Conservation (phyloP, 441 rosid genomes). For the Cnidoscolus chayamansa region DNA sequence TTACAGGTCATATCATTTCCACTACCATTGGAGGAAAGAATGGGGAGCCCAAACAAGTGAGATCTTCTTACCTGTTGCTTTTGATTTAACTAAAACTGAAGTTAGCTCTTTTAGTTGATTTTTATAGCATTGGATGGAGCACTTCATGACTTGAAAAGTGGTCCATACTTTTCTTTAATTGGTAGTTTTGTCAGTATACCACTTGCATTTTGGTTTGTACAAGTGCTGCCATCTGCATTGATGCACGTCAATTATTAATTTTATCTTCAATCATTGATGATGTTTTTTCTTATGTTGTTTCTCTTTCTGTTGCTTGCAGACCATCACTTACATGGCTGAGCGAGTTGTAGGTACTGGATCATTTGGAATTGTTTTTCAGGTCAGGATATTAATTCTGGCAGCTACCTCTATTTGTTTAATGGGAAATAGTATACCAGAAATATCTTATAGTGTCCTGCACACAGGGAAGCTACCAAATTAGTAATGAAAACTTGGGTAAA, state of each 20-base stretch:
- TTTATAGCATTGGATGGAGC: neutral
- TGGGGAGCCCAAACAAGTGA: constrained; percentile 2
- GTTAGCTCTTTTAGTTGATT: neutral
- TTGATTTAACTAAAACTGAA: neutral
- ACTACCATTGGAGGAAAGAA: neutral
- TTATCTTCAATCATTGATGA: too few relatives aligned
- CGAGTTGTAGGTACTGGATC: neutral
- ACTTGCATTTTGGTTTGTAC: too few relatives aligned
- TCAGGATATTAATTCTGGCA: neutral
- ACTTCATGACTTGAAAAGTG: neutral
- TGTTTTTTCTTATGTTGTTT: too few relatives aligned
- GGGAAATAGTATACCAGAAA: too few relatives aligned
- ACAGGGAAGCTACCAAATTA: neutral
- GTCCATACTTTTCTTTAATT: too few relatives aligned
- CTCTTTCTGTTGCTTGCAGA: neutral
- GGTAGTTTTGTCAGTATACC: too few relatives aligned
- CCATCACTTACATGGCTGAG: constrained; percentile 1
- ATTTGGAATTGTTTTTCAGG: neutral
- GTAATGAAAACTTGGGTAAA: too few relatives aligned
- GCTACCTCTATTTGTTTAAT: neutral
- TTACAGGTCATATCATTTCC: neutral
- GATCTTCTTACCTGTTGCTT: neutral
- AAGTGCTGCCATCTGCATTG: too few relatives aligned
- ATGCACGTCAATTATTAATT: too few relatives aligned
- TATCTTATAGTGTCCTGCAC: neutral